Conservation (phyloP, 2,329 filamentous ascomycete genomes). For the Penicillium sp. region DNA sequence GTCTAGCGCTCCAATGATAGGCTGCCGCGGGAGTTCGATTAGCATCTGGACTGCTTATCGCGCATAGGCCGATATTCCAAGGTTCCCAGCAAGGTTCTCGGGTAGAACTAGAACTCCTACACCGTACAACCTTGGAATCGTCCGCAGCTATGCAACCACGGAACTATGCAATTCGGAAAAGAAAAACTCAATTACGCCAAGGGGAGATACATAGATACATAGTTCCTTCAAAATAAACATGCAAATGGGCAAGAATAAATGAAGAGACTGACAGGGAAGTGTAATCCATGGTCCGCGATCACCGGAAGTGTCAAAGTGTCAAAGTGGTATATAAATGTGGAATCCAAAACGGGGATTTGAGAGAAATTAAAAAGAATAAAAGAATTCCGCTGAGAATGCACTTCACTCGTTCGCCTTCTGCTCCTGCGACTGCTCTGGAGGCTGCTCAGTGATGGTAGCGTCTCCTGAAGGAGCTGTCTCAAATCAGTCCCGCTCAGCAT, state of each 20-base stretch:
- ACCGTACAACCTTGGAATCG: too few species aligned
- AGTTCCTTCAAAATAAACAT: neutral
- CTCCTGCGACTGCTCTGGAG: slow-evolving; percentile 4
- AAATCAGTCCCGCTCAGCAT: slow-evolving; percentile 14
- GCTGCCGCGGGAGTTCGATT: neutral
- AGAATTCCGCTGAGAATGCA: neutral
- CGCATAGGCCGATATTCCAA: neutral
- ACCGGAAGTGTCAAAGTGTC: neutral
- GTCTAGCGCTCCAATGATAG: neutral
- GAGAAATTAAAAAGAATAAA: neutral
- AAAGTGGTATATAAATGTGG: slow-evolving; percentile 1
- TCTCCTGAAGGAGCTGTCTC: slow-evolving; percentile 13
- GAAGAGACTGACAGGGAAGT: neutral
- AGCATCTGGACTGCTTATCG: neutral
- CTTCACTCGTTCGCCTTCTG: slow-evolving; percentile 10
- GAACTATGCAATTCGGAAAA: neutral
- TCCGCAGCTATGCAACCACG: neutral
- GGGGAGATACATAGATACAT: slow-evolving; percentile 4
- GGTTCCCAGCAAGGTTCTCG: neutral
- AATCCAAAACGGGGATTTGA: neutral
- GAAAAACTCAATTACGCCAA: slow-evolving; percentile 13
- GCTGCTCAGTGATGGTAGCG: slow-evolving; percentile 8
- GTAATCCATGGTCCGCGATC: neutral
- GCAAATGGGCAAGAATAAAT: neutral
- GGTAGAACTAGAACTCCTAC: too few species aligned